Conservation (phyloP, 2,329 filamentous ascomycete species). For the Aureobasidium sp. region DNA sequence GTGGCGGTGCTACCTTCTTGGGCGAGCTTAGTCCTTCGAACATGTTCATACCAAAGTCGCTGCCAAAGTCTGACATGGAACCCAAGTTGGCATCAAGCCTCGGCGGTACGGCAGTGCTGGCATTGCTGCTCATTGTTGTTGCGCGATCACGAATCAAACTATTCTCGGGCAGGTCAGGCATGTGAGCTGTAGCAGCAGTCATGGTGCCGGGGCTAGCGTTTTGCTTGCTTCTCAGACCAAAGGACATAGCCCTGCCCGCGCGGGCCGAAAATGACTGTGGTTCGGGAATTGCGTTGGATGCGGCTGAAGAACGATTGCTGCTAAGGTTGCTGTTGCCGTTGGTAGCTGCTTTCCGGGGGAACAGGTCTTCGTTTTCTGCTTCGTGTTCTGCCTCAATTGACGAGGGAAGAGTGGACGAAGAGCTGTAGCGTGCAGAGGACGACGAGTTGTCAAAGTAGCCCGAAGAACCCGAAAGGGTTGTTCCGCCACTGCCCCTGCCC, state of each 20-base stretch:
- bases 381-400: conserved; percentile 41
- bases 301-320: conserved; percentile 23
- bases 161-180: conserved; percentile 16
- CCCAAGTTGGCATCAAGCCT: conserved; percentile 24
- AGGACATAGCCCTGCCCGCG: conserved; percentile 47
- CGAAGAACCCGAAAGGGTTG: conserved; percentile 41
- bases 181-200: background rate
- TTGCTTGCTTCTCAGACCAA: conserved; percentile 35
- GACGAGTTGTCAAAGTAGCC: conserved; percentile 35
- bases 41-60: conserved; percentile 30
- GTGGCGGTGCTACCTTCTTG: conserved; percentile 18
- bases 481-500: conserved; percentile 42
- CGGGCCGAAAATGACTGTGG: conserved; percentile 30
- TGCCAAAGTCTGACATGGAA: conserved; percentile 25
- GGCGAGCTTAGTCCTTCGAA: conserved; percentile 24
- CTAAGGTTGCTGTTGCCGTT: conserved; percentile 34
- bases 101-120: conserved; percentile 32
- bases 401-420: conserved; percentile 49
- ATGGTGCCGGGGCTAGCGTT: conserved; percentile 11
- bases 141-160: conserved; percentile 34
- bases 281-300: conserved; percentile 9
- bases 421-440: conserved; percentile 46
- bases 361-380: conserved; percentile 30
- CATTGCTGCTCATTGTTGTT: conserved; percentile 33
- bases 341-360: conserved; percentile 30